Evolutionary conservation across 2,329 filamentous ascomycete species (phyloP).

Genomic region (Rugonectria rugulosa): DNA sequence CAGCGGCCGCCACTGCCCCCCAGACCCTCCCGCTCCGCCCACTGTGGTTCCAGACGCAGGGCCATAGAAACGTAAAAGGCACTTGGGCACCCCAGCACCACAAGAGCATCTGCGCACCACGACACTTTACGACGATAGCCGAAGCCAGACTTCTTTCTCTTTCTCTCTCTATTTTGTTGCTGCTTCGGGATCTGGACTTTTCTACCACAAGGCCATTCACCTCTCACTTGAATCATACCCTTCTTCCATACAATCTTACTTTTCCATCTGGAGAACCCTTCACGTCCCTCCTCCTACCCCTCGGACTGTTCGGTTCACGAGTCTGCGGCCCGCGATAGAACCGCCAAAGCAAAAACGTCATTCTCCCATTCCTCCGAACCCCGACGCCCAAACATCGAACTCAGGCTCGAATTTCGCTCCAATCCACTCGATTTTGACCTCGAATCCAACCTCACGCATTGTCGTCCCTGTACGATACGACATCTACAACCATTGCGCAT

Average conservation of each 20-base stretch:
- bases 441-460: neutral
- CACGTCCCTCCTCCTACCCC: neutral
- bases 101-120: no score
- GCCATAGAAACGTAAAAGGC: no score
- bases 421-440: no score
- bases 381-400: no score
- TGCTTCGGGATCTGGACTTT: slow-evolving; percentile 13
- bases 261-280: no score
- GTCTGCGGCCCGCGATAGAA: neutral
- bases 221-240: neutral
- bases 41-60: neutral
- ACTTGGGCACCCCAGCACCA: no score
- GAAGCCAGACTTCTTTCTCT: slow-evolving; percentile 4
- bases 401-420: no score
- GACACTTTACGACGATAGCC: slow-evolving; percentile 9
- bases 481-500: neutral
- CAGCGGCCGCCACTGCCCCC: no score
- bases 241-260: no score
- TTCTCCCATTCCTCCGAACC: neutral
- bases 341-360: neutral
- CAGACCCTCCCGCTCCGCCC: slow-evolving; percentile 1
- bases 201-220: neutral
- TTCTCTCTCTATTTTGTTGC: no score
- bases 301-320: neutral
- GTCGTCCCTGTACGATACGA: no score